phyloP scores from a whole-genome alignment of 192 early-diverging fungal species.

The Coemansia sp. region DNA sequence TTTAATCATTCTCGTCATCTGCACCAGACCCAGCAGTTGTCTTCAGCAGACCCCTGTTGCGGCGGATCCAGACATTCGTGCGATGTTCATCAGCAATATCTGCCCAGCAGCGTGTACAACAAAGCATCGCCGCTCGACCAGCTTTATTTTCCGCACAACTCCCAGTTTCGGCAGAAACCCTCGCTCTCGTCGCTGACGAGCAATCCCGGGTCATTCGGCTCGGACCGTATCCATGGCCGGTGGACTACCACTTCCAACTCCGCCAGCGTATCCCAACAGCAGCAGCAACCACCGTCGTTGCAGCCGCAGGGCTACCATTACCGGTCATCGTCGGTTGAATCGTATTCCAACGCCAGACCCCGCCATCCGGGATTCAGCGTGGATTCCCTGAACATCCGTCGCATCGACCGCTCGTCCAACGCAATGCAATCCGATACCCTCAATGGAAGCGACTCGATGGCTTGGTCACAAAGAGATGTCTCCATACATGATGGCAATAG shows the following conservation, averaged over 20 bases:
- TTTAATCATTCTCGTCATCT: not conserved
- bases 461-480: conserved; percentile 45
- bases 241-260: conserved; percentile 9
- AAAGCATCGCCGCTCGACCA: not conserved
- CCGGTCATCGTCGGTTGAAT: no score
- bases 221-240: not conserved
- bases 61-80: conserved; percentile 4
- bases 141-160: conserved; percentile 9
- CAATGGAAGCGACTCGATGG: conserved; percentile 34
- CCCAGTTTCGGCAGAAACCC: not conserved
- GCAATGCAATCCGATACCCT: conserved; percentile 45
- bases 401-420: conserved; percentile 32
- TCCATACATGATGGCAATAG: conserved; percentile 25
- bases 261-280: conserved; percentile 12
- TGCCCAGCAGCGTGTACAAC: conserved; percentile 2
- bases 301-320: no score
- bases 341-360: no score
- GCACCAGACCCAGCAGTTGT: conserved; percentile 11
- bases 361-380: conserved; percentile 14
- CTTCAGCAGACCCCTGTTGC: conserved; percentile 13
- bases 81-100: not conserved
- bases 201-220: not conserved
- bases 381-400: conserved; percentile 39
- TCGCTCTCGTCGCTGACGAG: not conserved
- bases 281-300: not conserved